phyloP scores from a whole-genome alignment of 164 flowering plant species.

The Chimonanthus praecox region DNA sequence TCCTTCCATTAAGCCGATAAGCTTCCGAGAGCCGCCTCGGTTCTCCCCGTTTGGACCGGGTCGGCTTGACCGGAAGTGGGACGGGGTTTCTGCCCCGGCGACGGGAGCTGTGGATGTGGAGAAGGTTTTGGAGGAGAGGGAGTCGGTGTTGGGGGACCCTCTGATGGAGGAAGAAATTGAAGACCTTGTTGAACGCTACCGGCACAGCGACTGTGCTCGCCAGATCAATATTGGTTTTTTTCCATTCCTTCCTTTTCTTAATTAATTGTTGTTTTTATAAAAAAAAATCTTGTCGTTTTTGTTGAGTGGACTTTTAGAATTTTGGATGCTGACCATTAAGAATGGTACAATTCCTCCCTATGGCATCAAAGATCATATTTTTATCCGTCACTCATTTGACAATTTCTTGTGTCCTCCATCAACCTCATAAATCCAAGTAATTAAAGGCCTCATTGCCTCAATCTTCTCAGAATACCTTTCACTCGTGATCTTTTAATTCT shows the following conservation, averaged over 20 bases:
- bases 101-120: constrained; percentile 17
- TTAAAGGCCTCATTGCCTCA: no score
- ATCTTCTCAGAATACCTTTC: no score
- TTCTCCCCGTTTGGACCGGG: constrained; percentile 94
- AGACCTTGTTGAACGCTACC: constrained; percentile 71
- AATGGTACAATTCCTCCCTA: no score
- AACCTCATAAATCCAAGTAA: no score
- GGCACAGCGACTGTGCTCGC: constrained; percentile 70
- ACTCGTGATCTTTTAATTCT: no score
- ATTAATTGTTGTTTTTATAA: neutral
- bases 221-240: constrained; percentile 80
- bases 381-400: no score
- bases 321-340: no score
- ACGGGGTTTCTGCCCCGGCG: constrained; percentile 63
- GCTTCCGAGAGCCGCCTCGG: constrained; percentile 70
- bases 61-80: constrained; percentile 77
- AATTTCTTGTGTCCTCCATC: no score
- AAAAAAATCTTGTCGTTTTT: no score
- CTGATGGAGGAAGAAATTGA: constrained; percentile 61
- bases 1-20: constrained; percentile 55
- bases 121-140: constrained; percentile 34
- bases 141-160: constrained; percentile 61
- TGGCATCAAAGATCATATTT: no score
- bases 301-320: no score
- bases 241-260: neutral